Conservation (phyloP, 2,329 filamentous ascomycete species). For the Trichoderma citrinoviride region DNA sequence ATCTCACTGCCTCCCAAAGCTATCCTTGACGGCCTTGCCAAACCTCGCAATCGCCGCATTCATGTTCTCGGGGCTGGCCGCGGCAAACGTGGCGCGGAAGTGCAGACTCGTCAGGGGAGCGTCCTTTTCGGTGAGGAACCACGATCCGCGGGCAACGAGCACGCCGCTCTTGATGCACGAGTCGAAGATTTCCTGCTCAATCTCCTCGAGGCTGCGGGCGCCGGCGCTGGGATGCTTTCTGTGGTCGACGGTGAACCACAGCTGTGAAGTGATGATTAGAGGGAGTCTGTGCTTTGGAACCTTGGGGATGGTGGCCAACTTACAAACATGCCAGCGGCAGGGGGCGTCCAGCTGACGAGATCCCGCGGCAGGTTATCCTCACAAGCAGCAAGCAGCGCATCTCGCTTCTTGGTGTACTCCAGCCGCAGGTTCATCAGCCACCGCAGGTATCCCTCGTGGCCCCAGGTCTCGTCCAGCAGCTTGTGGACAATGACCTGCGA, state of each 20-base stretch:
- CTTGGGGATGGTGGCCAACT: conserved; percentile 33
- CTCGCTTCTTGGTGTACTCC: conserved; percentile 76
- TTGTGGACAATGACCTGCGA: conserved; percentile 83
- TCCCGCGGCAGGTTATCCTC: conserved; percentile 71
- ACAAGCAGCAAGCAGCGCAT: conserved; percentile 76
- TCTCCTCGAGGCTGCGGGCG: conserved; percentile 54
- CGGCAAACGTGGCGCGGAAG: conserved; percentile 87
- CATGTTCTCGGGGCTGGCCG: conserved; percentile 70
- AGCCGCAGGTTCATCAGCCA: conserved; percentile 83
- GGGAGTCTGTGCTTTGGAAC: background rate
- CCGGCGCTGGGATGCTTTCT: conserved; percentile 60
- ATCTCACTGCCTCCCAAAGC: conserved; percentile 42
- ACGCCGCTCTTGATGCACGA: conserved; percentile 72
- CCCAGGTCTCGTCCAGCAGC: conserved; percentile 90
- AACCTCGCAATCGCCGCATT: conserved; percentile 71
- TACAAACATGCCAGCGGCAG: conserved; percentile 92
- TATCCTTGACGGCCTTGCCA: conserved; percentile 66
- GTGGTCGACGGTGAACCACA: conserved; percentile 72
- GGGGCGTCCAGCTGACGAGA: conserved; percentile 75
- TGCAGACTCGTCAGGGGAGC: conserved; percentile 65
- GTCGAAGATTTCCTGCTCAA: conserved; percentile 87
- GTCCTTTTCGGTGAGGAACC: conserved; percentile 78
- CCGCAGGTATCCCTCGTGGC: conserved; percentile 81
- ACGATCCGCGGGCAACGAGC: conserved; percentile 79
- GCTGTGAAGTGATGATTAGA: conserved; percentile 38